A percentile compares a stretch with the other conserved stretches of the same genome.
These are phyloP conservation scores for Kodamaea kakaduensis DNA, from an alignment of 805 yeast species.

Conservation along the genomic window DNA sequence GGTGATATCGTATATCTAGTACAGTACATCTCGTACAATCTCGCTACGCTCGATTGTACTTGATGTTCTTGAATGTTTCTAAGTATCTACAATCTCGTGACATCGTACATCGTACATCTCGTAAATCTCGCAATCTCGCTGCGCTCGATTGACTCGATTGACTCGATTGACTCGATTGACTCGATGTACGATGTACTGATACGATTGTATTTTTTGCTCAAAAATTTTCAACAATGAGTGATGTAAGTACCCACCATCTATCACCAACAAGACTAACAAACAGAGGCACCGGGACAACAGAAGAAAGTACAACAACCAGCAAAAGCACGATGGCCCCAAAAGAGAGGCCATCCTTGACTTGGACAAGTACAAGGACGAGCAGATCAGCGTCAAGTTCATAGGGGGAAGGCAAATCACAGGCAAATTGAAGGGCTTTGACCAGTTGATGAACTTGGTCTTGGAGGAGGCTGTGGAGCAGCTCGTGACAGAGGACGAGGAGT, in stretches of 20 bases:
- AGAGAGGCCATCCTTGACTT: conserved; percentile 86
- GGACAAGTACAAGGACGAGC: conserved; percentile 67
- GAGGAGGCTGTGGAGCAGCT: conserved; percentile 66
- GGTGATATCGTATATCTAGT: no score
- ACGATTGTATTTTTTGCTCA: no score
- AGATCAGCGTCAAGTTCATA: conserved; percentile 70
- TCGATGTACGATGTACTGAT: no score
- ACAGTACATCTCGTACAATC: no score
- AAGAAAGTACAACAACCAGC: conserved; percentile 19
- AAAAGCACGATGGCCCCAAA: conserved; percentile 66
- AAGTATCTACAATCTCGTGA: no score
- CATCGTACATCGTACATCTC: no score
- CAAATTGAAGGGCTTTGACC: conserved; percentile 76
- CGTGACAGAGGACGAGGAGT: conserved; percentile 57
- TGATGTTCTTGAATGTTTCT: no score
- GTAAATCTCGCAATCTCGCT: no score
- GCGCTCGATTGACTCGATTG: no score
- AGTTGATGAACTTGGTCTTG: conserved; percentile 72
- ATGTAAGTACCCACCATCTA: conserved; percentile 3
- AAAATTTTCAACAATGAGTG: conserved; percentile 10
- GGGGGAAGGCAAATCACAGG: conserved; percentile 89
- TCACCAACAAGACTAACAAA: neutral
- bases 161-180: no score
- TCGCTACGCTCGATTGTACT: no score
- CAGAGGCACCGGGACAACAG: conserved; percentile 10